Percentiles rank a stretch among this genome's conserved stretches.
Conservation (phyloP, 1,139 yeast species). For the Kazachstania sp. region DNA sequence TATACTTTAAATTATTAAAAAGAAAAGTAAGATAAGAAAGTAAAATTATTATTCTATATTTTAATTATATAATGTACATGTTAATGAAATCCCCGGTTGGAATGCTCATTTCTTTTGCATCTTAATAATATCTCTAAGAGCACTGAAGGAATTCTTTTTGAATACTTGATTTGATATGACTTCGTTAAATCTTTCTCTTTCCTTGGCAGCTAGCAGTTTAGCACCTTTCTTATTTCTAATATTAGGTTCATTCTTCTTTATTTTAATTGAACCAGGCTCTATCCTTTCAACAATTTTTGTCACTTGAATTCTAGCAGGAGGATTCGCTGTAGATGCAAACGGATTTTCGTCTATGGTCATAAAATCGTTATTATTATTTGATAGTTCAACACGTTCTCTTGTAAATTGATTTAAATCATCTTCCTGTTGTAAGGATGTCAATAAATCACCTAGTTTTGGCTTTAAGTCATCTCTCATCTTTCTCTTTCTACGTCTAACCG, state of each 20-base stretch:
- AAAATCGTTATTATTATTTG: background rate
- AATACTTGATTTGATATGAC: constrained; percentile 46
- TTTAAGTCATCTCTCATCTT: constrained; percentile 53
- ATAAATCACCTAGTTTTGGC: constrained; percentile 58
- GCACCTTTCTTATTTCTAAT: constrained; percentile 52
- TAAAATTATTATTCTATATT: background rate
- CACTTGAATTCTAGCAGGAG: constrained; percentile 10
- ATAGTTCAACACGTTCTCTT: constrained; percentile 4
- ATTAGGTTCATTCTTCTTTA: constrained; percentile 48
- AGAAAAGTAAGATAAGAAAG: background rate
- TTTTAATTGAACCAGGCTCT: constrained; percentile 20
- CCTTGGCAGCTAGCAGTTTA: constrained; percentile 43
- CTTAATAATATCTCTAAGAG: constrained; percentile 41
- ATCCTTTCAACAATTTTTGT: constrained; percentile 18
- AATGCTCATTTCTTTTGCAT: constrained; percentile 21
- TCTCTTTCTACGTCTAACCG: constrained; percentile 57
- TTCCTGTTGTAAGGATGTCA: constrained; percentile 41
- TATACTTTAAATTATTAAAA: background rate
- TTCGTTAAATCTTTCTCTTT: constrained; percentile 46
- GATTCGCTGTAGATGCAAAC: background rate
- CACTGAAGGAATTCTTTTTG: constrained; percentile 49
- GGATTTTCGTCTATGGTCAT: background rate
- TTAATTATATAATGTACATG: background rate
- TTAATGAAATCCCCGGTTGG: background rate
- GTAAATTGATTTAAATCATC: constrained; percentile 19